Evolutionary conservation across 371 early-diverging fungal genomes (phyloP), one percentile per base, ranked within the genome.

Genomic region (Coemansia sp.): DNA sequence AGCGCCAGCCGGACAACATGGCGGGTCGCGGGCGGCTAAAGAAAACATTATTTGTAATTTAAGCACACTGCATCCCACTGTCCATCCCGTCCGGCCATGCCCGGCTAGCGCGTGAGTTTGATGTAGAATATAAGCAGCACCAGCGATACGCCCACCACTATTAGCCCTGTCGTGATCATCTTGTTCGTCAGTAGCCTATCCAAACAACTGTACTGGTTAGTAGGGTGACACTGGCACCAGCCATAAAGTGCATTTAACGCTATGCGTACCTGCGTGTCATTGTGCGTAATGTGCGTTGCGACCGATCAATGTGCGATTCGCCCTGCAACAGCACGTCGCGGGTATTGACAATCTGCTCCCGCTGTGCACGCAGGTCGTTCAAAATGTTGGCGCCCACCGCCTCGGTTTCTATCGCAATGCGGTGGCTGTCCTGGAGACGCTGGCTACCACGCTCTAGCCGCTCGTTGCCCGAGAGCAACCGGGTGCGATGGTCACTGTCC

Each of bases 381-480:
- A 97, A 74, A 36, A 95, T 94, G 35, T 84, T 84, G 52, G 92
- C 89, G 1, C 95, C 96, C 40, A 92, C 82, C 4, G 85, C 70
- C 81, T 97, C 94, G 14, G 95, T 92, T 65, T 98, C 96, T 39
- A 96, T 76, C 9, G 97, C 98, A 53, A 95, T 67, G 40, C 93
- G 83, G 72, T 93, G 94, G 34, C 92, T 91, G 41, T 93, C 91
- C 77, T 94, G 90, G 72, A 98, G 72, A 47, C 93, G 82, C 51
- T 86, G 80, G 61, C 87, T 88, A 12, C 89, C 88, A 30, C 90
- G 83, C 47, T 88, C 85, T 33, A 98, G 76, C 39, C 92, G 78
- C 61, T 94, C 94, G 10, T 94, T 94, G 5, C 94, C 94, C 47
- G 83, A 83, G 49, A 95, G 66, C 61, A 96, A 79, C 5, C 92